These are phyloP conservation scores for Trypanosoma cruzi DNA, from an alignment of 208 protist species.

Conservation along the genomic window DNA sequence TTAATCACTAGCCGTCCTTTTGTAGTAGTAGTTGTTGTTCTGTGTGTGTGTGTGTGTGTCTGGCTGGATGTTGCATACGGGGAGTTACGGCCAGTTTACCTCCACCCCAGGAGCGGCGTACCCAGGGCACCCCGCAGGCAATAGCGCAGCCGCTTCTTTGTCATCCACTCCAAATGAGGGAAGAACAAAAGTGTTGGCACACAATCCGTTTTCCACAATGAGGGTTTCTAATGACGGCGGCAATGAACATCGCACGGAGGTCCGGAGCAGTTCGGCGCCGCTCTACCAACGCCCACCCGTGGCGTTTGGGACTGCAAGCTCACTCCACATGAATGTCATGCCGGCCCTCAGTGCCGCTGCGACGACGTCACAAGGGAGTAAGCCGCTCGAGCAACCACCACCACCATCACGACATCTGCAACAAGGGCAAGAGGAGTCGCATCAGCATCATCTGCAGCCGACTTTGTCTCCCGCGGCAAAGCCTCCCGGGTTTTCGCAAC, in stretches of 20 bases:
- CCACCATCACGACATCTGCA: slow-evolving; percentile 2
- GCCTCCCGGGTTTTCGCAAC: background rate
- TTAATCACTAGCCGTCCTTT: background rate
- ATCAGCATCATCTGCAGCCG: slow-evolving; percentile 11
- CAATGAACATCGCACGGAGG: background rate
- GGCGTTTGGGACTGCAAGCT: background rate
- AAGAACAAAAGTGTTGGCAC: slow-evolving; percentile 18
- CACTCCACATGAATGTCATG: background rate
- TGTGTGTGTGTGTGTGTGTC: background rate
- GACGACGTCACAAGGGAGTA: background rate
- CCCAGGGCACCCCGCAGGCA: background rate
- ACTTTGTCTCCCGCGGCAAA: background rate
- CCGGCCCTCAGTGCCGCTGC: background rate
- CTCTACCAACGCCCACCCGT: background rate
- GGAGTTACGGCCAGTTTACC: background rate
- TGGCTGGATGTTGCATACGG: background rate
- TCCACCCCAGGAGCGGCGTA: background rate
- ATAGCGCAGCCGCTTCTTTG: background rate
- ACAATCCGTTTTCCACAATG: slow-evolving; percentile 30
- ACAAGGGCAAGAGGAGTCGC: background rate
- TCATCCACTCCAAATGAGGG: background rate
- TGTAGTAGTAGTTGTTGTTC: background rate
- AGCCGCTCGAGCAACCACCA: background rate
- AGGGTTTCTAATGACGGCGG: background rate
- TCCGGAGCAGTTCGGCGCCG: background rate